These are phyloP conservation scores for Suhomyces yuchorum DNA, from an alignment of 1,139 yeast species.

Conservation along the genomic window DNA sequence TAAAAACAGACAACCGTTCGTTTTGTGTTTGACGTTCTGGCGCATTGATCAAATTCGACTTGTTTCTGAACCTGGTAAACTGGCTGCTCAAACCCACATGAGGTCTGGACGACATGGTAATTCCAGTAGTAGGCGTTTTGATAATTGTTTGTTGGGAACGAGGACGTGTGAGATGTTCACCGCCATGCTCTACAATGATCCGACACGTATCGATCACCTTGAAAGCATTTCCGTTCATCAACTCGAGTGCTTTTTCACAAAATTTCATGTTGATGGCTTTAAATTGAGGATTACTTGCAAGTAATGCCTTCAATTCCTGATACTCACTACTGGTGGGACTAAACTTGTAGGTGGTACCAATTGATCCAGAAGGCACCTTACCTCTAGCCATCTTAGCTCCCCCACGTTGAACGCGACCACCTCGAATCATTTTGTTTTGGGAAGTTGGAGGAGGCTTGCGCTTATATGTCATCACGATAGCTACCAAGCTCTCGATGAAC, in stretches of 20 bases:
- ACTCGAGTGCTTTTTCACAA: constrained; percentile 36
- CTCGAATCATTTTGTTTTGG: constrained; percentile 7
- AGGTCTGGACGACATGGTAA: background rate
- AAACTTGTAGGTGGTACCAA: constrained; percentile 8
- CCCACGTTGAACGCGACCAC: constrained; percentile 32
- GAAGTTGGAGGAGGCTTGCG: constrained; percentile 2
- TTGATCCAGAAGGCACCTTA: background rate
- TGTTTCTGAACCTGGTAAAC: constrained; percentile 16
- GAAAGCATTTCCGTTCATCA: constrained; percentile 42
- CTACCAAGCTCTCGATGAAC: constrained; percentile 29
- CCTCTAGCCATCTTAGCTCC: background rate
- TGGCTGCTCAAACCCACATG: constrained; percentile 12
- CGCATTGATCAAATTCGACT: constrained; percentile 5
- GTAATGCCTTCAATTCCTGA: constrained; percentile 24
- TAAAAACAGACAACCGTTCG: constrained; percentile 1
- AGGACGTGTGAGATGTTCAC: constrained; percentile 18
- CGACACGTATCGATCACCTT: constrained; percentile 33
- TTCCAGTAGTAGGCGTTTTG: background rate
- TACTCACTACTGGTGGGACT: constrained; percentile 19
- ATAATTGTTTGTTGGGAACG: background rate
- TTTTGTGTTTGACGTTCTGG: constrained; percentile 6
- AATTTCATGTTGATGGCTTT: constrained; percentile 27
- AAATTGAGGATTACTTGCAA: constrained; percentile 23
- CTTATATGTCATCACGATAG: constrained; percentile 27
- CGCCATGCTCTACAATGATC: constrained; percentile 27